These are phyloP conservation scores for Fusarium nematophilum DNA, from an alignment of 2,329 filamentous ascomycete species.

Conservation along the genomic window DNA sequence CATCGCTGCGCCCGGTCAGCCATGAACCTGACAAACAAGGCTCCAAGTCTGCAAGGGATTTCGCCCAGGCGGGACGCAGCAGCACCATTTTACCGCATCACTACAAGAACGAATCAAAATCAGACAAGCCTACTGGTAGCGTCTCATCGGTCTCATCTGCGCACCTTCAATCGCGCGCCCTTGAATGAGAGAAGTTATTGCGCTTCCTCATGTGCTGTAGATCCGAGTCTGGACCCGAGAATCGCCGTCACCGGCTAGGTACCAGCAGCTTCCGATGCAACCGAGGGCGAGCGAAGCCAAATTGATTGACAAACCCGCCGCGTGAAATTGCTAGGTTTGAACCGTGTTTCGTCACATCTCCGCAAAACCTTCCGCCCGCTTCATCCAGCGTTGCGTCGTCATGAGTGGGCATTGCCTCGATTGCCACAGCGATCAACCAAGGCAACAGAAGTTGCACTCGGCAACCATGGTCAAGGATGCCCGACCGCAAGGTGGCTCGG, in stretches of 20 bases:
- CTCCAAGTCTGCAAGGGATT: background rate
- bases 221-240: slow-evolving; percentile 2
- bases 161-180: background rate
- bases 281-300: slow-evolving; percentile 18
- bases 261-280: slow-evolving; percentile 11
- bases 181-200: no score
- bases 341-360: slow-evolving; percentile 24
- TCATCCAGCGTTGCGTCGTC: slow-evolving; percentile 12
- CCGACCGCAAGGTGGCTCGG: background rate
- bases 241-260: slow-evolving; percentile 3
- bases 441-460: slow-evolving; percentile 2
- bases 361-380: slow-evolving; percentile 11
- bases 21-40: background rate
- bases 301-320: slow-evolving; percentile 7
- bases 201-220: slow-evolving; percentile 3
- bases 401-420: slow-evolving; percentile 14
- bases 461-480: slow-evolving; percentile 20
- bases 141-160: no score
- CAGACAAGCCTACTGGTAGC: no score
- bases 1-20: background rate
- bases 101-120: no score
- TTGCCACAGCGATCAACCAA: slow-evolving; percentile 11
- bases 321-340: slow-evolving; percentile 8
- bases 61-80: no score
- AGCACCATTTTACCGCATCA: background rate